A percentile compares a stretch with the other conserved stretches of the same genome.
These are phyloP conservation scores for Hymenoscyphus fructigenus DNA, from an alignment of 2,329 filamentous ascomycete genomes.

Conservation along the genomic window DNA sequence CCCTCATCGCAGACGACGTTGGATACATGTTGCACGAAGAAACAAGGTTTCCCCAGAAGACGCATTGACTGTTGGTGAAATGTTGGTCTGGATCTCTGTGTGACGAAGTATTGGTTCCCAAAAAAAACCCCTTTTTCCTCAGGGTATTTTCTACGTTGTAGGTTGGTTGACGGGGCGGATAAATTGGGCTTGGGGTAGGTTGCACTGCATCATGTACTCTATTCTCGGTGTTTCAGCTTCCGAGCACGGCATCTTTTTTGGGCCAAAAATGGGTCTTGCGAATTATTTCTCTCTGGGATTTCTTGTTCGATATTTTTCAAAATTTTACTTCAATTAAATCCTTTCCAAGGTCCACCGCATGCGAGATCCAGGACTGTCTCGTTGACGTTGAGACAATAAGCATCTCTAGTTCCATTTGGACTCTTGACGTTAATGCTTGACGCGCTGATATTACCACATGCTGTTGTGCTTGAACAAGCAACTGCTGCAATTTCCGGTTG, in stretches of 20 bases:
- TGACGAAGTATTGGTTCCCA: not conserved
- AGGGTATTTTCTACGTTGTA: no score
- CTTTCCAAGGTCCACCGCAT: conserved; percentile 33
- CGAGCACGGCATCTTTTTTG: not conserved
- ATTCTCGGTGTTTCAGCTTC: conserved; percentile 9
- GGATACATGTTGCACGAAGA: not conserved
- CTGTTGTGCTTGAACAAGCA: conserved; percentile 48
- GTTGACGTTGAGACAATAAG: conserved; percentile 46
- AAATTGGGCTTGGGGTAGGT: not conserved
- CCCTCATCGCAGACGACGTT: not conserved
- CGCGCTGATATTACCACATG: conserved; percentile 50
- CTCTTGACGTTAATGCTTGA: conserved; percentile 47
- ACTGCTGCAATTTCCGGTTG: conserved; percentile 47
- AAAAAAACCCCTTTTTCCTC: no score
- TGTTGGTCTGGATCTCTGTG: not conserved
- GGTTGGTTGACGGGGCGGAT: not conserved
- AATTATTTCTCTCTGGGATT: not conserved
- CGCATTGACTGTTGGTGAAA: not conserved
- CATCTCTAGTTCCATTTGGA: conserved; percentile 45
- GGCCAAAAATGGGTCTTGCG: not conserved
- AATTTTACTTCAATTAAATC: conserved; percentile 28
- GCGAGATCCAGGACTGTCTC: conserved; percentile 38
- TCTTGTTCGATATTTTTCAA: not conserved
- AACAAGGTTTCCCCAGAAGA: conserved; percentile 5
- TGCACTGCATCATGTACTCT: conserved; percentile 7